A percentile compares a stretch with the other conserved stretches of the same genome.
Conservation (phyloP, 2,329 filamentous ascomycete genomes). For the Tolypocladium ovalisporum region DNA sequence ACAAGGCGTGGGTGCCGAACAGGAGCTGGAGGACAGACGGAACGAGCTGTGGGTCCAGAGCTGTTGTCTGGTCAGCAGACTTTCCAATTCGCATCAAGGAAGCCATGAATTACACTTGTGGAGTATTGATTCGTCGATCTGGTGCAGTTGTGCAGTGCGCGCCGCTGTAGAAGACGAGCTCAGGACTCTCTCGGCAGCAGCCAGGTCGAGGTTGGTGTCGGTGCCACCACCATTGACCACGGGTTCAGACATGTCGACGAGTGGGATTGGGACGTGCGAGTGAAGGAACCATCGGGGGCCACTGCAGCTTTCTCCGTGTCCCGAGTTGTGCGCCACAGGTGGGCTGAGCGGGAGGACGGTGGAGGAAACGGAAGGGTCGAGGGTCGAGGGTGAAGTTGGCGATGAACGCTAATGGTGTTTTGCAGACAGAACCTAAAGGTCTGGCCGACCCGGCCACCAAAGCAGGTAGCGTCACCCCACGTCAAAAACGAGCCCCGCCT, state of each 20-base stretch:
- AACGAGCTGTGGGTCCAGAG: constrained; percentile 36
- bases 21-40: constrained; percentile 56
- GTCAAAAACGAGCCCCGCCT: background rate
- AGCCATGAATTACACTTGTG: constrained; percentile 35
- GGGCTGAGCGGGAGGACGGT: background rate
- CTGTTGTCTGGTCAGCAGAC: constrained; percentile 20
- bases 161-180: constrained; percentile 50
- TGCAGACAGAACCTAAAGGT: background rate
- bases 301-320: constrained; percentile 3
- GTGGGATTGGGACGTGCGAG: constrained; percentile 8
- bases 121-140: constrained; percentile 44
- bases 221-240: constrained; percentile 29
- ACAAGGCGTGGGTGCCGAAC: constrained; percentile 79
- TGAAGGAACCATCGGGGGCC: constrained; percentile 23
- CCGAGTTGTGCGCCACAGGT: background rate
- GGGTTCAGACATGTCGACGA: constrained; percentile 23
- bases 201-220: constrained; percentile 34
- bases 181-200: constrained; percentile 37
- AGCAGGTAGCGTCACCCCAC: background rate
- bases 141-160: constrained; percentile 43
- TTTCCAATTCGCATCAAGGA: constrained; percentile 1
- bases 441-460: background rate
- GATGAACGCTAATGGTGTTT: background rate
- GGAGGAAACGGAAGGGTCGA: background rate
- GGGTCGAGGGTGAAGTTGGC: background rate